These are phyloP conservation scores for Wickerhamomyces kurtzmanii DNA, from an alignment of 805 yeast species.

Conservation along the genomic window DNA sequence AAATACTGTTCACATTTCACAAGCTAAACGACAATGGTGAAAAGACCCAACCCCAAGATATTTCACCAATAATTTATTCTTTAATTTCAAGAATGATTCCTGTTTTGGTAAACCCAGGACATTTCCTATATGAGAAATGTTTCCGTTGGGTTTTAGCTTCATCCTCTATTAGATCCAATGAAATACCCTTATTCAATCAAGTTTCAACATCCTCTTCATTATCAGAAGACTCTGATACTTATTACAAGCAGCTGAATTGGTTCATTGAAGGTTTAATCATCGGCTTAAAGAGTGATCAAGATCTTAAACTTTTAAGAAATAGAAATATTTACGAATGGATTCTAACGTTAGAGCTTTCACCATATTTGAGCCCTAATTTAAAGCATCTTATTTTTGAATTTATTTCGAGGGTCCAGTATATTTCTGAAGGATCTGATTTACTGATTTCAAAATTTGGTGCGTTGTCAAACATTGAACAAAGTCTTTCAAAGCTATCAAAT, in stretches of 20 bases:
- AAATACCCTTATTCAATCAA: slow-evolving; percentile 31
- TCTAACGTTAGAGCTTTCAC: slow-evolving; percentile 42
- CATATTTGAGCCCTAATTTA: slow-evolving; percentile 32
- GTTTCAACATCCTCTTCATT: slow-evolving; percentile 15
- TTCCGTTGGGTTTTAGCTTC: slow-evolving; percentile 50
- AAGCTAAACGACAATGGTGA: slow-evolving; percentile 9
- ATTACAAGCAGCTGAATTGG: slow-evolving; percentile 60
- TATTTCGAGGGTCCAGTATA: slow-evolving; percentile 35
- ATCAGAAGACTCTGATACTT: slow-evolving; percentile 33
- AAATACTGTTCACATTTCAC: slow-evolving; percentile 24
- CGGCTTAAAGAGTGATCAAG: slow-evolving; percentile 38
- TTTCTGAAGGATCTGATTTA: slow-evolving; percentile 48
- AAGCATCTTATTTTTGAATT: slow-evolving; percentile 30
- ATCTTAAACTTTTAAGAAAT: slow-evolving; percentile 41
- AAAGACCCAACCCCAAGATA: slow-evolving; percentile 7
- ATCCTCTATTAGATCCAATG: slow-evolving; percentile 27
- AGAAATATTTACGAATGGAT: slow-evolving; percentile 62
- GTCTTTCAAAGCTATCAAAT: slow-evolving; percentile 6
- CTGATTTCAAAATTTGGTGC: slow-evolving; percentile 50
- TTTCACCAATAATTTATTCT: slow-evolving; percentile 43
- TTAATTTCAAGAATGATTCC: slow-evolving; percentile 46
- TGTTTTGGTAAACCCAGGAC: slow-evolving; percentile 60
- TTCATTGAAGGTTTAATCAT: slow-evolving; percentile 36
- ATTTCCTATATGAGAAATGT: slow-evolving; percentile 62
- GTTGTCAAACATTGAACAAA: slow-evolving; percentile 27